Evolutionary conservation across 2,329 filamentous ascomycete species (phyloP).

Genomic region (Fusarium circinatum): DNA sequence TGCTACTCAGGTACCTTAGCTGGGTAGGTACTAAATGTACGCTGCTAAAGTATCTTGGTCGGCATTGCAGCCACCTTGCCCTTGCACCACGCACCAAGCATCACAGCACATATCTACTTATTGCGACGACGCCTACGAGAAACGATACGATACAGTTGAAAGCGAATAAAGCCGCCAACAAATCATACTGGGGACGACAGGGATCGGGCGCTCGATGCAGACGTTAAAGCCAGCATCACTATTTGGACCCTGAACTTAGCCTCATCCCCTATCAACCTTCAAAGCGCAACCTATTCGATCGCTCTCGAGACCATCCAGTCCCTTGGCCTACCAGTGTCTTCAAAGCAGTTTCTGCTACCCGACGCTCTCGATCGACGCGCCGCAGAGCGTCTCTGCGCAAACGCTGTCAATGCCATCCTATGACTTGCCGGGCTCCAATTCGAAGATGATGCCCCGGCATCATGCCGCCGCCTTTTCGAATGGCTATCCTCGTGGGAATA

Average conservation of each 20-base stretch:
- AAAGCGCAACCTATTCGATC: constrained; percentile 6
- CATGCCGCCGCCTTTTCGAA: constrained; percentile 79
- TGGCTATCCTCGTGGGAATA: constrained; percentile 81
- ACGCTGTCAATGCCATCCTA: constrained; percentile 45
- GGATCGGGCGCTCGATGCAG: background rate
- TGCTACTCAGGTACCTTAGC: too few species aligned
- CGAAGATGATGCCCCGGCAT: constrained; percentile 88
- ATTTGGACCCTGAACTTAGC: constrained; percentile 1
- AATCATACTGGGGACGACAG: background rate
- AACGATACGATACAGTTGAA: constrained; percentile 3
- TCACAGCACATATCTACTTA: background rate
- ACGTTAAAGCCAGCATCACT: constrained; percentile 7
- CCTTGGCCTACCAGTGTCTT: background rate
- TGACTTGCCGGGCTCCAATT: constrained; percentile 46
- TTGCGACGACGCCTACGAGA: constrained; percentile 16
- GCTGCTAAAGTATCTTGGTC: constrained; percentile 15
- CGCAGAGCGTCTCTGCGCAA: constrained; percentile 37
- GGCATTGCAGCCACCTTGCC: constrained; percentile 37
- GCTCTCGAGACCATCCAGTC: background rate
- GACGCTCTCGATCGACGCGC: constrained; percentile 23
- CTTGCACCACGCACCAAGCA: constrained; percentile 22
- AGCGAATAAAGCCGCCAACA: background rate
- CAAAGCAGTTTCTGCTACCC: background rate
- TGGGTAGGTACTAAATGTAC: background rate
- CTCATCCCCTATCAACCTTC: constrained; percentile 19